Conservation (phyloP, 1,284 basidiomycete genomes). For the Fomitopsis pinicola region DNA sequence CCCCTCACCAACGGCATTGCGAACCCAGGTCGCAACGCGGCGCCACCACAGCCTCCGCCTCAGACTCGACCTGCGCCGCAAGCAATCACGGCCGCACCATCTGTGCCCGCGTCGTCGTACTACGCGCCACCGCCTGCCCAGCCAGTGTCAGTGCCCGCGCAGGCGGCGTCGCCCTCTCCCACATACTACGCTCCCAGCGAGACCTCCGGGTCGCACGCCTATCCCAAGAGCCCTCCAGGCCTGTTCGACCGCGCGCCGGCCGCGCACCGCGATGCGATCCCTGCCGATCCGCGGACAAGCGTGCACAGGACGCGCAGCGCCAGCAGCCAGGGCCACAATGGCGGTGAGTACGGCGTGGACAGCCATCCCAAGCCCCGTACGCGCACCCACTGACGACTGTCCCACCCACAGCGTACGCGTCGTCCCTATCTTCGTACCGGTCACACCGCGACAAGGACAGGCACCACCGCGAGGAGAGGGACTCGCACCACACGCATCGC, state of each 20-base stretch:
- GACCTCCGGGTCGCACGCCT: neutral
- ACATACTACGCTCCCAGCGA: neutral
- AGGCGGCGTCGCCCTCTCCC: slow-evolving; percentile 7
- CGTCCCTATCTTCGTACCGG: neutral
- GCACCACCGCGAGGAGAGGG: neutral
- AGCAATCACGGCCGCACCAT: neutral
- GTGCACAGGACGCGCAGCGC: neutral
- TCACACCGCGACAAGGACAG: neutral
- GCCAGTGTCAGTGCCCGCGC: neutral
- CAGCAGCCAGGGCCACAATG: neutral
- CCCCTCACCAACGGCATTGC: neutral
- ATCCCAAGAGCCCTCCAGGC: slow-evolving; percentile 11
- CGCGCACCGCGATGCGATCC: slow-evolving; percentile 9
- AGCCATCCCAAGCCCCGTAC: neutral
- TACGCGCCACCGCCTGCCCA: slow-evolving; percentile 5
- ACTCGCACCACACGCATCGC: neutral
- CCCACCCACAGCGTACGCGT: neutral
- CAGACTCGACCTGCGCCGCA: neutral
- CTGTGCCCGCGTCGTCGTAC: neutral
- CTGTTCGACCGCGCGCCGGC: slow-evolving; percentile 18
- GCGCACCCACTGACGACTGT: neutral
- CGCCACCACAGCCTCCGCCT: neutral
- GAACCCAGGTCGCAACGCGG: neutral
- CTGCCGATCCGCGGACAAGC: slow-evolving; percentile 5
- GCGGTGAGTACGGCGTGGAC: neutral